Conservation (phyloP, 108 stramenopile species). For the Nitzschia putrida region DNA sequence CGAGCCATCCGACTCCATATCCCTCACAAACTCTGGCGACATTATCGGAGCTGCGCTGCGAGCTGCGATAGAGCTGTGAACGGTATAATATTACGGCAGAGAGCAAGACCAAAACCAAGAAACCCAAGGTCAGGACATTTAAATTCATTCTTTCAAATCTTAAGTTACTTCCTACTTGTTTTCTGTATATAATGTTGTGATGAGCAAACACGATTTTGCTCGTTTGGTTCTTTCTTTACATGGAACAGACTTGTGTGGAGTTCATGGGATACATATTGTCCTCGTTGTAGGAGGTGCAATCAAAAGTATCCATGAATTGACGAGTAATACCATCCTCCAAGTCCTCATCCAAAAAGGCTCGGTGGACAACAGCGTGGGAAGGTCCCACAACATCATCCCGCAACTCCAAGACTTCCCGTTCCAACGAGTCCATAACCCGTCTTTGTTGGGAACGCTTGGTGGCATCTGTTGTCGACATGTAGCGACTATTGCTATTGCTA, state of each 20-base stretch:
- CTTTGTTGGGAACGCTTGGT: not conserved
- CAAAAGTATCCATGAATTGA: slow-evolving; percentile 3
- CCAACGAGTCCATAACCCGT: not conserved
- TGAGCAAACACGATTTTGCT: not conserved
- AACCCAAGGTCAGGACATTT: too few species aligned
- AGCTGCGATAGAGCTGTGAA: too few species aligned
- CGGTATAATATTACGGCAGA: too few species aligned
- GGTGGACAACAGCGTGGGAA: not conserved
- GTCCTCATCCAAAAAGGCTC: slow-evolving; percentile 21
- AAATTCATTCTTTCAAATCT: too few species aligned
- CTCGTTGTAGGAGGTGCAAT: slow-evolving; percentile 8
- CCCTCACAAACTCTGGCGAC: too few species aligned
- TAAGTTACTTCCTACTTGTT: too few species aligned
- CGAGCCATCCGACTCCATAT: too few species aligned
- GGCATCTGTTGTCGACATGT: not conserved
- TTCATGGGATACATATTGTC: slow-evolving; percentile 8
- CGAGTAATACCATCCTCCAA: slow-evolving; percentile 18
- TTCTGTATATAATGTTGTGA: not conserved
- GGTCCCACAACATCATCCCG: not conserved
- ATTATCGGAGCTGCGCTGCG: too few species aligned
- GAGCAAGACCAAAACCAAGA: too few species aligned
- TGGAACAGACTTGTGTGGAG: not conserved
- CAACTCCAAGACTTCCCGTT: not conserved
- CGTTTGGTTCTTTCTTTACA: not conserved
- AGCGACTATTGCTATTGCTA: not conserved